Conservation (phyloP, 2,329 filamentous ascomycete genomes). For the Xylaria sp. region DNA sequence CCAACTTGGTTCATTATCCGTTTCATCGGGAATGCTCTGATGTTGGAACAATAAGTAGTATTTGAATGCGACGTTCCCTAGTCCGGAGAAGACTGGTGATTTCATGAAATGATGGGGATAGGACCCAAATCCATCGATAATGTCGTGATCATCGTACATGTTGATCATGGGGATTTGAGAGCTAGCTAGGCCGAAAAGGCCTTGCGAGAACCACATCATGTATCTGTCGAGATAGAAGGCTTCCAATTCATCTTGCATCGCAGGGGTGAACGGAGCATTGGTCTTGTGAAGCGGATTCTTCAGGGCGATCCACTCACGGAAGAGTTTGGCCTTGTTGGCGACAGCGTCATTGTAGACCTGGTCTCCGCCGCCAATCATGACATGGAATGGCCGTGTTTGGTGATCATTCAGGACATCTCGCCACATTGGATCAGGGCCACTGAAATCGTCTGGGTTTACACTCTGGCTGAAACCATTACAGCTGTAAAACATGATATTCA, state of each 20-base stretch:
- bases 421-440: constrained; percentile 95
- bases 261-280: constrained; percentile 74
- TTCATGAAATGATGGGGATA: constrained; percentile 93
- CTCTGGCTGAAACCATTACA: constrained; percentile 93
- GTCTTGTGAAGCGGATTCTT: constrained; percentile 83
- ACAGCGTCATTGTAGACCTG: constrained; percentile 95
- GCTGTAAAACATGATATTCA: constrained; percentile 99
- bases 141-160: constrained; percentile 95
- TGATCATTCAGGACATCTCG: constrained; percentile 93
- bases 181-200: constrained; percentile 88
- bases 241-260: constrained; percentile 89
- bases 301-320: constrained; percentile 83
- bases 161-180: constrained; percentile 98
- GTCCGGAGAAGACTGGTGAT: constrained; percentile 84
- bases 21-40: constrained; percentile 83
- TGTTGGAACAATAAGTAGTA: constrained; percentile 99
- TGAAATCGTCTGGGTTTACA: constrained; percentile 79
- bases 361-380: constrained; percentile 97
- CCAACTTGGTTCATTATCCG: constrained; percentile 89
- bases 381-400: constrained; percentile 90
- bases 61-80: constrained; percentile 93
- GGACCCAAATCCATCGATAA: constrained; percentile 90
- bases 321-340: constrained; percentile 74
- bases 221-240: constrained; percentile 88
- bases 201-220: constrained; percentile 94